Conservation (phyloP, 164 flowering plant species). For the Vitis riparia region DNA sequence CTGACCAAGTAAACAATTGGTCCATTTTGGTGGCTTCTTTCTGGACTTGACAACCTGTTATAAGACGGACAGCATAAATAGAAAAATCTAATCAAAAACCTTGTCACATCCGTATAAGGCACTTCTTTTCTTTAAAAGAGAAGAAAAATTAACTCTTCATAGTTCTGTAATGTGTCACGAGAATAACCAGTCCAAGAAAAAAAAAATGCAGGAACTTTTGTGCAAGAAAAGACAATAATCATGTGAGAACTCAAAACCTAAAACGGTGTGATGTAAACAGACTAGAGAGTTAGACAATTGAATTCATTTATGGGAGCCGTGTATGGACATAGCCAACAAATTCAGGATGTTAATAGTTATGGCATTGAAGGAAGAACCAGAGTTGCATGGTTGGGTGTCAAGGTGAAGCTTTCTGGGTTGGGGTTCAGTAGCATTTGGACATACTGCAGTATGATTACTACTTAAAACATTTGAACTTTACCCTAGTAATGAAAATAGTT, state of each 20-base stretch:
- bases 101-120: background rate
- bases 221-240: background rate
- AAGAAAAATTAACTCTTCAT: background rate
- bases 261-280: background rate
- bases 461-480: too few relatives aligned
- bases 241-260: background rate
- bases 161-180: constrained; percentile 10
- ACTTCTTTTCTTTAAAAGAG: constrained; percentile 11
- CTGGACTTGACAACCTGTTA: background rate
- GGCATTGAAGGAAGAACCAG: background rate
- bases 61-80: background rate
- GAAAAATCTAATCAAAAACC: constrained; percentile 12
- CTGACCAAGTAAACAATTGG: constrained; percentile 1
- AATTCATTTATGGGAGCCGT: constrained; percentile 2
- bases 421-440: too few relatives aligned
- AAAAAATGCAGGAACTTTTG: background rate
- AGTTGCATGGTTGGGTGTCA: background rate
- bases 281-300: background rate
- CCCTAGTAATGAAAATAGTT: too few relatives aligned
- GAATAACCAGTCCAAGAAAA: constrained; percentile 9
- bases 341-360: background rate
- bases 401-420: too few relatives aligned
- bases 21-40: background rate
- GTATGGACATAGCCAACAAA: background rate
- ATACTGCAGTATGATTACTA: too few relatives aligned